phyloP scores from a whole-genome alignment of 2,329 filamentous ascomycete species.

The Verticillium nubilum region DNA sequence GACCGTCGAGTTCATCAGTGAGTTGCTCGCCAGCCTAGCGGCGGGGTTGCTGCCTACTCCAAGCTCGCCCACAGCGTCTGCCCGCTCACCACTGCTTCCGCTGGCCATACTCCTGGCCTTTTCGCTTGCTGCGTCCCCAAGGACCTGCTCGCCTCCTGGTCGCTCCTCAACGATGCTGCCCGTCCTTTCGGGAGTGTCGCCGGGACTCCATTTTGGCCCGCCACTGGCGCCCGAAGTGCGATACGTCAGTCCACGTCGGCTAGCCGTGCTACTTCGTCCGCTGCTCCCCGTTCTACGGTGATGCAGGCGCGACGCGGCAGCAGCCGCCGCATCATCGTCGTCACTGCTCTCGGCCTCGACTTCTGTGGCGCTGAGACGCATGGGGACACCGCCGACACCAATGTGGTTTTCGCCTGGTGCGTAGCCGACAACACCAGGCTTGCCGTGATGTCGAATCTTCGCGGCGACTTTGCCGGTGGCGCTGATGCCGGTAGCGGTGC shows the following conservation, averaged over 20 bases:
- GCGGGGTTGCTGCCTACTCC: conserved; percentile 24
- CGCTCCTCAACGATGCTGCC: conserved; percentile 44
- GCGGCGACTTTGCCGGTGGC: conserved; percentile 63
- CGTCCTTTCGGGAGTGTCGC: conserved; percentile 49
- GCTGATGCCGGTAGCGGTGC: conserved; percentile 59
- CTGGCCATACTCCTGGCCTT: conserved; percentile 46
- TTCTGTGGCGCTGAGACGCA: conserved; percentile 91
- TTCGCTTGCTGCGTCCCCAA: conserved; percentile 34
- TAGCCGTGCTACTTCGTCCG: conserved; percentile 59
- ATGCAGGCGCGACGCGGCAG: conserved; percentile 17
- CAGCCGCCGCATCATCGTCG: conserved; percentile 51
- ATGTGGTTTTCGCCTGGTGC: conserved; percentile 71
- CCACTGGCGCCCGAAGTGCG: conserved; percentile 43
- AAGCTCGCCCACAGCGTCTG: conserved; percentile 56
- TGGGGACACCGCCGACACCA: conserved; percentile 73
- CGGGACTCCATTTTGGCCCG: conserved; percentile 44
- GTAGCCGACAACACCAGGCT: conserved; percentile 73
- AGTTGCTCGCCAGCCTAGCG: conserved; percentile 52
- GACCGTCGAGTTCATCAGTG: conserved; percentile 49
- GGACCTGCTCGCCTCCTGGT: conserved; percentile 14
- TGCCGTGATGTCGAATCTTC: conserved; percentile 86
- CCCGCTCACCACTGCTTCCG: conserved; percentile 53
- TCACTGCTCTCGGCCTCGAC: conserved; percentile 85
- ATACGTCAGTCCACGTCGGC: conserved; percentile 42
- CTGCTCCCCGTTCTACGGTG: conserved; percentile 72